phyloP scores from a whole-genome alignment of 148 eudicot genomes.

The Gaultheria prostrata region DNA sequence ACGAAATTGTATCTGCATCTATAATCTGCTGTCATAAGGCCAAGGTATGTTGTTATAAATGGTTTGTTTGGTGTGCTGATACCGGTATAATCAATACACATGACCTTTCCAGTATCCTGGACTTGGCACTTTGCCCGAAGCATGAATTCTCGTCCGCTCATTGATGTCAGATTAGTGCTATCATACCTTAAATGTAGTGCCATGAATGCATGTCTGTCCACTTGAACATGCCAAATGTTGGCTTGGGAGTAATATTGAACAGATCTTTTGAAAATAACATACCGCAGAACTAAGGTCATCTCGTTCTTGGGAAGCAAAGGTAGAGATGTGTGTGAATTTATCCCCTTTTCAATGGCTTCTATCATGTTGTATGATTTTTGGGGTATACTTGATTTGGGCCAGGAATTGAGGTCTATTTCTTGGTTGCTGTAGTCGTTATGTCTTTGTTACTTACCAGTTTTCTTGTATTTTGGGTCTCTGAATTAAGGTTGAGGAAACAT shows the following conservation, averaged over 20 bases:
- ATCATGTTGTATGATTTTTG: background rate
- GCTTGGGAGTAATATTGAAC: background rate
- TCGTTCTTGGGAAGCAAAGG: background rate
- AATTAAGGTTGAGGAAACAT: constrained; percentile 1
- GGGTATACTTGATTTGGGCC: background rate
- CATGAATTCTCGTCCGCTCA: background rate
- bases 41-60: constrained; percentile 56
- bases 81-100: background rate
- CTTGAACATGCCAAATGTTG: background rate
- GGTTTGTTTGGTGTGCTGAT: constrained; percentile 5
- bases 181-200: background rate
- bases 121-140: background rate
- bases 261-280: background rate
- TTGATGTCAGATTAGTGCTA: background rate
- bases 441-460: background rate
- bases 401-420: background rate
- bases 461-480: background rate
- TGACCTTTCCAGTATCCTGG: background rate
- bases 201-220: background rate
- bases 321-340: background rate
- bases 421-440: background rate
- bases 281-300: background rate
- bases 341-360: background rate
- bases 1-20: constrained; percentile 93
- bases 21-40: constrained; percentile 78